Evolutionary conservation across 495 filamentous ascomycete species (phyloP), one percentile per base, ranked within the genome.

Genomic region (Talaromyces thailandensis): DNA sequence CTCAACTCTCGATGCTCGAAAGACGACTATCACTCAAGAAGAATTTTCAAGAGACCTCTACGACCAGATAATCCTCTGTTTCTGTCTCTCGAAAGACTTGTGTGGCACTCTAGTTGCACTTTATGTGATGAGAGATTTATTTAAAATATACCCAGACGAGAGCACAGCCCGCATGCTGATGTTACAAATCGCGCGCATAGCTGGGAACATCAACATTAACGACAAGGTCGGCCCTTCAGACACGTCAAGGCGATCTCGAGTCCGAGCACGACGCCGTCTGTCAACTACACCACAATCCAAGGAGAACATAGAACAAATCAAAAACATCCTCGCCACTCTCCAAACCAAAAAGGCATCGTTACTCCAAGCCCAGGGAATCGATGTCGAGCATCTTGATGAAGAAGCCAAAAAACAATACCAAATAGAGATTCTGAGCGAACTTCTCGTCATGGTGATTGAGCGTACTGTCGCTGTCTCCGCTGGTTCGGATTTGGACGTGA

Each of bases 101-200:
- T 64, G 71, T 3, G 88, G 87, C 51, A 82, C 84, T 24, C 75
- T 90, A 16, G 76, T 89, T 21, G 84, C 86, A 2, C 75, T 86
- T 0, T 79, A 82, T 55, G 76, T 80, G 1, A 74, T 90, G 73
- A 74, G 70, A 60, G 68, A 78, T 21, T 61, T 74, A 1, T 88
- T 90, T 64, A 74, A 74, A 23, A 83, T 84, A 65, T 73, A 72
- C 45, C 84, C 84, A 0, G 76, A 77, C 62, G 70, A 79, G 11
- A 66, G 68, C 7, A 86, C 81, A 11, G 76, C 75, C 18, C 81
- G 79, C 23, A 73, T 78, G 61, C 74, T 86, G 55, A 69, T 81
- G 18, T 66, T 83, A 21, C 79, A 83, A 66, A 67, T 86, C 35
- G 74, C 79, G 12, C 76, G 78, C 1, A 65, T 82, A 35, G 76